Percentiles rank a stretch among this genome's conserved stretches.
phyloP scores from a whole-genome alignment of 345 rosid genomes.

The Toxicodendron radicans region DNA sequence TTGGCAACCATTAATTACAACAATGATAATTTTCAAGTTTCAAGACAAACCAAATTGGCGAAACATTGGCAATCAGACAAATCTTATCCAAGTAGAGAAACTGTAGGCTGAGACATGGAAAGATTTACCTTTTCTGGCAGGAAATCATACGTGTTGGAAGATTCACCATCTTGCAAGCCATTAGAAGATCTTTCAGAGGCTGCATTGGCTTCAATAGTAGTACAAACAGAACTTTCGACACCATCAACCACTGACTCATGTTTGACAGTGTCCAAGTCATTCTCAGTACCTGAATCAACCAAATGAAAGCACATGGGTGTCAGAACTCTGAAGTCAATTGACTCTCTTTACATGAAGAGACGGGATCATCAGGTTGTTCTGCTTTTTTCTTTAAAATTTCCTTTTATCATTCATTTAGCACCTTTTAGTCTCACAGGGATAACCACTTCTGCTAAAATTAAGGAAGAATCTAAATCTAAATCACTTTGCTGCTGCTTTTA shows the following conservation, averaged over 20 bases:
- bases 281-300: slow-evolving; percentile 26
- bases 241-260: slow-evolving; percentile 16
- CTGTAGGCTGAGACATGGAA: neutral
- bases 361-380: neutral
- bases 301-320: neutral
- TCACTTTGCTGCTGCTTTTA: neutral
- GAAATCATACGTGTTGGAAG: slow-evolving; percentile 29
- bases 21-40: slow-evolving; percentile 7
- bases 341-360: neutral
- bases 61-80: neutral
- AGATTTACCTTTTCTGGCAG: slow-evolving; percentile 42
- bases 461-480: neutral
- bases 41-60: slow-evolving; percentile 12
- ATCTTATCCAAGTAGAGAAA: neutral
- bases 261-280: slow-evolving; percentile 27
- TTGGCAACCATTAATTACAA: neutral
- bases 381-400: neutral
- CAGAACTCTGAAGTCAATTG: neutral
- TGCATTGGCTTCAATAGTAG: slow-evolving; percentile 21
- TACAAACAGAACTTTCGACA: slow-evolving; percentile 14
- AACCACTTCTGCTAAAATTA: neutral
- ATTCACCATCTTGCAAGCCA: slow-evolving; percentile 28
- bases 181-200: slow-evolving; percentile 18
- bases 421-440: neutral
- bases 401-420: neutral